A percentile compares a stretch with the other conserved stretches of the same genome.
Conservation (phyloP, 805 yeast genomes). For the Saturnispora dispora region DNA sequence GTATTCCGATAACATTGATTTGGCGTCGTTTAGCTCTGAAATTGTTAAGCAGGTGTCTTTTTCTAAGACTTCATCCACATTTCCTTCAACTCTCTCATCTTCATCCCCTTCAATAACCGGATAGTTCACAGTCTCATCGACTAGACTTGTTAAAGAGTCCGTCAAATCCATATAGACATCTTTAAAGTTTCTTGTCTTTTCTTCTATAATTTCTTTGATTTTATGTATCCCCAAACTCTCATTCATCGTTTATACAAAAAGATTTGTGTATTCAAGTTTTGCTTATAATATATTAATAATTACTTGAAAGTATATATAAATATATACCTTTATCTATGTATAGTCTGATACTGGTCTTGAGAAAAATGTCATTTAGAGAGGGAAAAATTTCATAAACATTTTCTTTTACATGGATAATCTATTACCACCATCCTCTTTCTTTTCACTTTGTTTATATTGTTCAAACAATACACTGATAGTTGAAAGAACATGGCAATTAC, state of each 20-base stretch:
- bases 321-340: no score
- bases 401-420: neutral
- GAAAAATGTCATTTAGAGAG: neutral
- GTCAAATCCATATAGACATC: constrained; percentile 19
- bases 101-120: constrained; percentile 32
- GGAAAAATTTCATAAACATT: neutral
- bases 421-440: neutral
- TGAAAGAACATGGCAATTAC: constrained; percentile 33
- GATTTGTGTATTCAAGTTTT: neutral
- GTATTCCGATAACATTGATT: neutral
- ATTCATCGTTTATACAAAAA: neutral
- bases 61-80: constrained; percentile 16
- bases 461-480: neutral
- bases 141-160: constrained; percentile 29
- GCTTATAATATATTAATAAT: neutral
- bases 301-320: neutral
- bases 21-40: neutral
- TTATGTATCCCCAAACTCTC: neutral
- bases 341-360: neutral
- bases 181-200: constrained; percentile 5
- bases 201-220: neutral
- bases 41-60: neutral
- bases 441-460: neutral
- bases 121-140: constrained; percentile 38
- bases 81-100: constrained; percentile 21